Percentiles rank a stretch among this genome's conserved stretches.
Conservation (phyloP, 805 yeast genomes). For the Pichia ethanolica region DNA sequence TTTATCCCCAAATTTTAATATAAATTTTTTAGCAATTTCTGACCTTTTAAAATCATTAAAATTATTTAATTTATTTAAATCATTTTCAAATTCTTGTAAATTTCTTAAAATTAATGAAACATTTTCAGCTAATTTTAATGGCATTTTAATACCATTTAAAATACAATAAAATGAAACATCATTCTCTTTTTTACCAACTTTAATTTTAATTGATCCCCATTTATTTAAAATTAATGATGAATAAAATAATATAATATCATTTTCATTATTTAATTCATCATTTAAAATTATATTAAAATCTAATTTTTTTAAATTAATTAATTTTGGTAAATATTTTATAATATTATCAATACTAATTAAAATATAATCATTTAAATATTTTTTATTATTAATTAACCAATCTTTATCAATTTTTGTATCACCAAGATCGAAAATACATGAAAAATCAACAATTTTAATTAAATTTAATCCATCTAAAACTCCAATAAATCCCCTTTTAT, state of each 20-base stretch:
- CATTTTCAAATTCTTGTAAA: constrained; percentile 18
- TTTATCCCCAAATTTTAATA: constrained; percentile 46
- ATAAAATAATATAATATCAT: constrained; percentile 32
- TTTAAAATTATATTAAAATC: not conserved
- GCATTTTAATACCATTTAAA: constrained; percentile 63
- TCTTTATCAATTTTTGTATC: constrained; percentile 17
- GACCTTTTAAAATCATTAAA: constrained; percentile 39
- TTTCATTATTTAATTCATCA: constrained; percentile 12
- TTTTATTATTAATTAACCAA: constrained; percentile 12
- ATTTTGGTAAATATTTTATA: constrained; percentile 12
- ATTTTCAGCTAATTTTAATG: constrained; percentile 46
- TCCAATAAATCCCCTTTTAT: constrained; percentile 31
- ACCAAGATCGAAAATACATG: constrained; percentile 48
- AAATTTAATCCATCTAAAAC: constrained; percentile 58
- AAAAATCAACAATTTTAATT: constrained; percentile 48
- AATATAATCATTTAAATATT: constrained; percentile 9
- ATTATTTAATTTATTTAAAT: constrained; percentile 15
- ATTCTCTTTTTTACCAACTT: constrained; percentile 18
- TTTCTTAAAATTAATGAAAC: constrained; percentile 39
- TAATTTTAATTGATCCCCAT: constrained; percentile 34
- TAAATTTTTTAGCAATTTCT: constrained; percentile 45
- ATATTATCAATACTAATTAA: constrained; percentile 16
- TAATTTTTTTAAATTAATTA: constrained; percentile 12
- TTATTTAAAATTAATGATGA: constrained; percentile 43
- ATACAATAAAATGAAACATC: constrained; percentile 45